Percentiles rank a stretch among this genome's conserved stretches.
Conservation (phyloP, 2,329 filamentous ascomycete genomes). For the Colletotrichum sp. region DNA sequence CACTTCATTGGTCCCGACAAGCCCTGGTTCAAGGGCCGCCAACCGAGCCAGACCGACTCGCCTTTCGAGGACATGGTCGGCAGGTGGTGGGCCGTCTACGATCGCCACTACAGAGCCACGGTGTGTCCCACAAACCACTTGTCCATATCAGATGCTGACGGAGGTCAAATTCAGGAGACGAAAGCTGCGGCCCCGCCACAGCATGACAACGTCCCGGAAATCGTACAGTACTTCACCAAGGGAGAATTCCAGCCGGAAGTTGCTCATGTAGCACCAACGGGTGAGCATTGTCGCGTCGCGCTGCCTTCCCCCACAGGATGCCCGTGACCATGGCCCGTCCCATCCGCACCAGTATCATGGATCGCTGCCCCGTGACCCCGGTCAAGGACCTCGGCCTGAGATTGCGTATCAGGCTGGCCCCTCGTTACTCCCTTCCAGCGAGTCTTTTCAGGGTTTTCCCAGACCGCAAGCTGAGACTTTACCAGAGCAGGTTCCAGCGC, state of each 20-base stretch:
- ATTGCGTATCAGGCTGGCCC: constrained; percentile 24
- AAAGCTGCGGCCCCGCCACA: background rate
- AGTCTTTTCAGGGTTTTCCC: constrained; percentile 42
- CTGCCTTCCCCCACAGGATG: constrained; percentile 21
- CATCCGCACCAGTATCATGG: constrained; percentile 14
- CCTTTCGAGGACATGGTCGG: constrained; percentile 85
- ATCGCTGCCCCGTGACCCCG: constrained; percentile 9
- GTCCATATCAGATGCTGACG: background rate
- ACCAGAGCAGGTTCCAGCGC: constrained; percentile 40
- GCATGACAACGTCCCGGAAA: constrained; percentile 29
- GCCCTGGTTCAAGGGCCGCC: constrained; percentile 78
- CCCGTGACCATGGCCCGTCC: constrained; percentile 13
- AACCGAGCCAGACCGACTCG: constrained; percentile 56
- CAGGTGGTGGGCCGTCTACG: constrained; percentile 94
- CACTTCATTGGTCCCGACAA: constrained; percentile 95
- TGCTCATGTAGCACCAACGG: constrained; percentile 28
- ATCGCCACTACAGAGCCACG: constrained; percentile 74
- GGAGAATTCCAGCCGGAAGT: constrained; percentile 53
- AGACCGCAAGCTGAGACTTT: constrained; percentile 55
- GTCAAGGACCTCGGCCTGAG: constrained; percentile 25
- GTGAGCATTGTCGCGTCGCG: constrained; percentile 34
- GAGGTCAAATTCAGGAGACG: background rate
- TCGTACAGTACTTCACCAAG: constrained; percentile 59
- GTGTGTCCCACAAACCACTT: constrained; percentile 39
- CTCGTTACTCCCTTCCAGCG: constrained; percentile 30